Evolutionary conservation across 1,284 basidiomycete genomes (phyloP), one percentile per base, ranked within the genome.

Genomic region (Mycosarcoma maydis): DNA sequence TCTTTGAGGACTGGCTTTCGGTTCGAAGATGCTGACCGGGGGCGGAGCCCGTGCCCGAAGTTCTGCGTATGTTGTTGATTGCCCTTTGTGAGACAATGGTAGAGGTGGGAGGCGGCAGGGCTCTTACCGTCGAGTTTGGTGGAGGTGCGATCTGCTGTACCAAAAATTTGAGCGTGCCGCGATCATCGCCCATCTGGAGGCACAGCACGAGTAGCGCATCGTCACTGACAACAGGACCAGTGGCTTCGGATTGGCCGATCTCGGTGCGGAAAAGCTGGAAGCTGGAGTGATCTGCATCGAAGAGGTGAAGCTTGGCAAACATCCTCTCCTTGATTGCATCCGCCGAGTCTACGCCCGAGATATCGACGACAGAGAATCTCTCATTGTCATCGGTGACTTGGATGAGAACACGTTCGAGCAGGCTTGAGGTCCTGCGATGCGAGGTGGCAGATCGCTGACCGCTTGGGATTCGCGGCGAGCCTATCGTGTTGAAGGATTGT

Each of bases 361-460:
- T 74, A 43, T 80, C 79, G 19, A 81, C 78, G 22, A 81, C 80
- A 6, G 78, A 65, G 45, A 81, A 81, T 20, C 77, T 56, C 37
- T 81, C 80, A 46, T 81, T 81, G 72, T 81, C 80, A 29, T 77
- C 75, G 23, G 80, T 81, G 26, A 80, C 80, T 44, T 80, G 78
- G 27, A 81, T 81, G 14, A 79, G 61, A 9, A 78, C 75, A 17
- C 68, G 62, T 32, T 71, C 68, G 17, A 71, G 57, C 6, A 58
- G 40, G 27, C 68, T 71, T 16, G 66, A 69, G 3, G 17, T 37
- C 3, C 66, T 43, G 22, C 54, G 41, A 22, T 69, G 50, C 14
- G 59, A 50, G 4, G 30, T 32, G 16, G 40, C 27, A 5, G 51
- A 47, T 33, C 51, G 54, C 2, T 55, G 56, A 8, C 50, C 47